These are phyloP conservation scores for Tulasnella sp. DNA, from an alignment of 768 basidiomycete genomes.

Conservation along the genomic window DNA sequence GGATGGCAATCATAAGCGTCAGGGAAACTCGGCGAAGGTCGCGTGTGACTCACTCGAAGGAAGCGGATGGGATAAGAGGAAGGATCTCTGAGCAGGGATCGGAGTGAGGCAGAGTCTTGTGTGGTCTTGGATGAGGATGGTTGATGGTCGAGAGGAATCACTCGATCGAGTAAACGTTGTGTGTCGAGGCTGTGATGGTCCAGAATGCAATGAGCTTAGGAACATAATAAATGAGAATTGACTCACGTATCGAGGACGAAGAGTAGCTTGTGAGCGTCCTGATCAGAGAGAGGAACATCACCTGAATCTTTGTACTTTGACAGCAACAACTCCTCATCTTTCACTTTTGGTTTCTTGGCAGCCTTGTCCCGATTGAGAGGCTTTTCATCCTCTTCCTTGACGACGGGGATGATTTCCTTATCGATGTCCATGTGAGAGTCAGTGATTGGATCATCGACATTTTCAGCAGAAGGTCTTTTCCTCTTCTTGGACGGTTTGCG, in stretches of 20 bases:
- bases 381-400: not conserved
- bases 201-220: slow-evolving; percentile 10
- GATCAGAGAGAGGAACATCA: not conserved
- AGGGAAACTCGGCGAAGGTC: slow-evolving; percentile 9
- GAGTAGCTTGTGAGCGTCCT: slow-evolving; percentile 11
- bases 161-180: slow-evolving; percentile 68
- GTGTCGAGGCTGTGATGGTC: slow-evolving; percentile 42
- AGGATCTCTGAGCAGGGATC: slow-evolving; percentile 42
- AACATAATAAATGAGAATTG: slow-evolving; percentile 4
- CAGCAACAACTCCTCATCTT: slow-evolving; percentile 1
- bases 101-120: slow-evolving; percentile 35
- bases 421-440: slow-evolving; percentile 7
- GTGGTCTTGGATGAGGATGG: slow-evolving; percentile 31
- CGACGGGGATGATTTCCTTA: slow-evolving; percentile 8
- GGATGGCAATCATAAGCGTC: not conserved
- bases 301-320: slow-evolving; percentile 7
- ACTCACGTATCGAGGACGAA: slow-evolving; percentile 41
- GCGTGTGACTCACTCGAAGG: slow-evolving; percentile 37
- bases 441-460: not conserved
- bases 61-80: slow-evolving; percentile 41
- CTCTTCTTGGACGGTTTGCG: slow-evolving; percentile 5
- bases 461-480: slow-evolving; percentile 2
- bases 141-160: slow-evolving; percentile 31
- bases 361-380: not conserved
- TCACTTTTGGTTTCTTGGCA: slow-evolving; percentile 4